Evolutionary conservation across 768 basidiomycete genomes (phyloP).

Genomic region (Podaxis sp.): DNA sequence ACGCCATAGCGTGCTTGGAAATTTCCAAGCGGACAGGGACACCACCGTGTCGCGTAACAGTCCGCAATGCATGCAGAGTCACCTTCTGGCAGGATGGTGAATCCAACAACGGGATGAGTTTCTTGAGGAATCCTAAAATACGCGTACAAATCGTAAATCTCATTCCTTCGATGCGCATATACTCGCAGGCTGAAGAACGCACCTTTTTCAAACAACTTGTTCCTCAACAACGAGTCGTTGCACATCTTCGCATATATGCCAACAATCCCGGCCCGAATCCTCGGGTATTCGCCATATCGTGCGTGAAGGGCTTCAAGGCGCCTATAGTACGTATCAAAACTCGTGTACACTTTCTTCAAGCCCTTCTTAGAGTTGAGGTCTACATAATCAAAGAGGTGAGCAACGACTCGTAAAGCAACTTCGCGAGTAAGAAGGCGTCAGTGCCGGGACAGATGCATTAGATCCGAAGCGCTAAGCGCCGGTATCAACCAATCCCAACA

Average conservation of each 20-base stretch:
- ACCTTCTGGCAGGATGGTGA: no score
- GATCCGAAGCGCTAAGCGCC: neutral
- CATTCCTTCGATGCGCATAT: neutral
- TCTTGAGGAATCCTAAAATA: conserved; percentile 52
- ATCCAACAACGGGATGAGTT: conserved; percentile 55
- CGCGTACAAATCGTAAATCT: neutral
- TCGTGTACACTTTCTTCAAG: neutral
- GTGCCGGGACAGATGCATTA: no score
- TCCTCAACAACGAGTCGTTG: conserved; percentile 31
- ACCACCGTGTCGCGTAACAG: conserved; percentile 63
- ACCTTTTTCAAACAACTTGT: conserved; percentile 62
- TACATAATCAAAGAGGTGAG: no score
- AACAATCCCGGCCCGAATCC: conserved; percentile 54
- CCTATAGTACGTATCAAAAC: neutral
- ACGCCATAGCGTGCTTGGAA: conserved; percentile 33
- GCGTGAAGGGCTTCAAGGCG: conserved; percentile 11
- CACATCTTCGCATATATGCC: conserved; percentile 67
- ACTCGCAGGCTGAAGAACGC: neutral
- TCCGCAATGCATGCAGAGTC: no score
- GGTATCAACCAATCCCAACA: neutral
- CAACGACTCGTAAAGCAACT: no score
- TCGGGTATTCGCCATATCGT: conserved; percentile 40
- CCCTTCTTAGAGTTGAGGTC: neutral
- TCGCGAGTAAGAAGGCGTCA: no score
- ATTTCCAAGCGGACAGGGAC: conserved; percentile 48